Percentiles rank a stretch among this genome's conserved stretches.
These are phyloP conservation scores for Yamadazyma sp. DNA, from an alignment of 805 yeast species.

Conservation along the genomic window DNA sequence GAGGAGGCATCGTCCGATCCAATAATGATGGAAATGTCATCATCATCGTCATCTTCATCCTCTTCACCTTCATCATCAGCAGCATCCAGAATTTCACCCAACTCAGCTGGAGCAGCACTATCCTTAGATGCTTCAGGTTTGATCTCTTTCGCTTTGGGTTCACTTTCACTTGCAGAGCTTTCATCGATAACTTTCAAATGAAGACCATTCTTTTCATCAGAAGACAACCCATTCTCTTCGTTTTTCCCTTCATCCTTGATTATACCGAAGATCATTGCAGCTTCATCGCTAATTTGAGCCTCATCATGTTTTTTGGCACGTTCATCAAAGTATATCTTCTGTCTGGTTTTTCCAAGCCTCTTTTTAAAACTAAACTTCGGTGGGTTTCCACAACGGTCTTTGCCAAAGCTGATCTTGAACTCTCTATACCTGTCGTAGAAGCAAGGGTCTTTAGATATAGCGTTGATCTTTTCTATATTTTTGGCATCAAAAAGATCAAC, in stretches of 20 bases:
- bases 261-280: constrained; percentile 47
- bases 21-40: constrained; percentile 39
- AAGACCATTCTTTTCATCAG: neutral
- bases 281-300: constrained; percentile 35
- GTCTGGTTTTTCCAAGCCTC: constrained; percentile 28
- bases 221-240: neutral
- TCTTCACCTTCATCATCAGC: constrained; percentile 13
- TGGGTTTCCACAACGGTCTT: constrained; percentile 79
- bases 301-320: constrained; percentile 18
- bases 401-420: constrained; percentile 67
- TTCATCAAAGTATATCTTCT: constrained; percentile 29
- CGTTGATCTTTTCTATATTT: constrained; percentile 32
- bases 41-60: constrained; percentile 25
- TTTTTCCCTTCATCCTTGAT: constrained; percentile 18
- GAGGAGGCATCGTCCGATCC: constrained; percentile 32
- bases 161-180: neutral
- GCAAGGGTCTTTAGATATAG: constrained; percentile 28
- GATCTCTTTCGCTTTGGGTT: no score
- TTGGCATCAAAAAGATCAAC: constrained; percentile 55
- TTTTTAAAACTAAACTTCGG: constrained; percentile 53
- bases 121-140: neutral
- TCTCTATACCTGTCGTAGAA: constrained; percentile 47
- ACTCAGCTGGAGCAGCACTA: neutral
- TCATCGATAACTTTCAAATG: neutral
- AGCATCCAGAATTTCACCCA: constrained; percentile 5